Evolutionary conservation across 2,329 filamentous ascomycete genomes (phyloP).

Genomic region (Apiospora malaysiana): DNA sequence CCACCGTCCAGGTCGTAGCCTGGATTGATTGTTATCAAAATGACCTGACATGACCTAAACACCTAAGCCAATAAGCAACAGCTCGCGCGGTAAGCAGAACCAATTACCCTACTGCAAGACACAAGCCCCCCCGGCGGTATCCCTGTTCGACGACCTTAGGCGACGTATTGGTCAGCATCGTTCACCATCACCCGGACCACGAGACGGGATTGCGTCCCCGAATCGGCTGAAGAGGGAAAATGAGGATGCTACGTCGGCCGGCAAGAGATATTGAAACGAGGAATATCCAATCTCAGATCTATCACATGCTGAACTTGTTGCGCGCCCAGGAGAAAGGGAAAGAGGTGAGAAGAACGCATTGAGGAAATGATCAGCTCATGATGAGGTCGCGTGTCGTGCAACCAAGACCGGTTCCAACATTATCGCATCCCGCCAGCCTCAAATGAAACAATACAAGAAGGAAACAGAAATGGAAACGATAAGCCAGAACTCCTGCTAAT

Average conservation of each 20-base stretch:
- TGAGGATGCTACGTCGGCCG: neutral
- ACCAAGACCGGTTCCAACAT: neutral
- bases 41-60: neutral
- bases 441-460: neutral
- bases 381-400: neutral
- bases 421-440: neutral
- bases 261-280: neutral
- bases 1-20: slow-evolving; percentile 9
- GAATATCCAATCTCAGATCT: neutral
- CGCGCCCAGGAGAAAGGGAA: neutral
- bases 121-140: neutral
- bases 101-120: neutral
- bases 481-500: neutral
- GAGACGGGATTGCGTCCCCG: slow-evolving; percentile 4
- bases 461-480: neutral
- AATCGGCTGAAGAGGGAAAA: slow-evolving; percentile 11
- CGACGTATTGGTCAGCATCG: slow-evolving; percentile 1
- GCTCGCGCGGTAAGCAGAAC: neutral
- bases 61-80: slow-evolving; percentile 2
- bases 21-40: slow-evolving; percentile 15
- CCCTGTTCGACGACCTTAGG: neutral
- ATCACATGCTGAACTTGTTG: neutral
- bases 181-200: neutral
- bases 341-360: neutral
- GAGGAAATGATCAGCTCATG: slow-evolving; percentile 12